Evolutionary conservation across 192 early-diverging fungal species (phyloP).

Genomic region (Lunasporangiospora selenospora): DNA sequence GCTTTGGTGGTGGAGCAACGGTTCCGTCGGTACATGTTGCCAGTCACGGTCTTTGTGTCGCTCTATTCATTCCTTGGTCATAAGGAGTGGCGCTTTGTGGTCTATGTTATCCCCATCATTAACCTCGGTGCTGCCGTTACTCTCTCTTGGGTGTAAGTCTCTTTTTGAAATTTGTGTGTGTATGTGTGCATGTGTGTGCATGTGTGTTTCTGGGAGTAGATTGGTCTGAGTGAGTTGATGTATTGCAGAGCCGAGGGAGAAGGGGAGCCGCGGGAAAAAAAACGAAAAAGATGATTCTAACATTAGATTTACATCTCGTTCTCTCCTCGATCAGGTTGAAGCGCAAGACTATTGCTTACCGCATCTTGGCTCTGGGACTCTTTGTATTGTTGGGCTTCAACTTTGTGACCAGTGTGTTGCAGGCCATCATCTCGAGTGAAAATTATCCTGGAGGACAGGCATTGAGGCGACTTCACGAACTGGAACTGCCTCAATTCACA

Average conservation of each 20-base stretch:
- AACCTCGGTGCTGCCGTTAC: conserved; percentile 73
- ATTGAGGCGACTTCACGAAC: conserved; percentile 65
- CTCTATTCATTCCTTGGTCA: conserved; percentile 82
- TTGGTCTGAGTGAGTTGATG: no score
- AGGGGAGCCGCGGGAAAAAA: no score
- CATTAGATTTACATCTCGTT: not conserved
- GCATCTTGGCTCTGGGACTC: conserved; percentile 21
- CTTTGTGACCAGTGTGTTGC: conserved; percentile 36
- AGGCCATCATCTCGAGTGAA: conserved; percentile 64
- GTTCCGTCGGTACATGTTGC: conserved; percentile 58
- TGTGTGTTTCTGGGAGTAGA: no score
- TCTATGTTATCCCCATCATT: conserved; percentile 84
- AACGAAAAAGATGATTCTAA: not conserved
- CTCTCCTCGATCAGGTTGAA: conserved; percentile 13
- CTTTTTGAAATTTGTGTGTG: conserved; percentile 4
- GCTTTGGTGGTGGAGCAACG: conserved; percentile 56
- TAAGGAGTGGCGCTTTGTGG: conserved; percentile 96
- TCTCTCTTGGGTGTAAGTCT: conserved; percentile 51
- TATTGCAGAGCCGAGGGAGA: no score
- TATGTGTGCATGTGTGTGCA: no score
- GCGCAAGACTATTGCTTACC: conserved; percentile 48
- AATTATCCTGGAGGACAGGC: conserved; percentile 96
- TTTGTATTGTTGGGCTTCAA: conserved; percentile 15
- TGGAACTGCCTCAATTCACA: conserved; percentile 27
- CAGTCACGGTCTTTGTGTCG: conserved; percentile 62